Evolutionary conservation across 2,329 filamentous ascomycete genomes (phyloP), one percentile per base, ranked within the genome.

Genomic region (Alternaria atra): DNA sequence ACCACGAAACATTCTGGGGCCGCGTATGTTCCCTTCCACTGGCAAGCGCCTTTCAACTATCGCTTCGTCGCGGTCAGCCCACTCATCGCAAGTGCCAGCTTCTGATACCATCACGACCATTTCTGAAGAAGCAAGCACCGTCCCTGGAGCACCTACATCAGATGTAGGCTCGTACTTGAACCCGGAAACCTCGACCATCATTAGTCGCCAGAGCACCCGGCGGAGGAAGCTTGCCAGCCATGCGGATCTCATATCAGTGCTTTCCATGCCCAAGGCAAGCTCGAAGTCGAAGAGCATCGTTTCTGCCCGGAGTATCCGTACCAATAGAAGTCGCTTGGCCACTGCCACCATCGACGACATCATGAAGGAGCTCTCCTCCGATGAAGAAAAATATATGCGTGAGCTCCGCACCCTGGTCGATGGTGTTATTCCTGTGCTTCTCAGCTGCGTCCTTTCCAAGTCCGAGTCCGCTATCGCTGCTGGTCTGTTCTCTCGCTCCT

Each of bases 381-480:
- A 98, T 69, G 95, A 99, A 78, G 83, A 87, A 44, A 91, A 95
- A 68, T 99, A 98, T 74, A 90, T 91, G 79, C 87, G 94, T 55
- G 95, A 99, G 79, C 85, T 99, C 32, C 93, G 93, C 74, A 97
- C 95, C 0, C 81, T 99, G 32, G 94, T 98, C 7, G 94, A 97
- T 70, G 95, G 95, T 57, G 94, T 99, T 23, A 92, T 99, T 57
- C 95, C 95, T 0, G 94, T 98, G 2, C 85, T 99, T 2, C 82
- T 99, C 52, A 92, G 90, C 9, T 92, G 93, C 66, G 91, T 97
- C 8, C 85, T 97, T 12, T 91, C 89, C 9, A 89, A 91, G 61
- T 88, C 88, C 1, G 87, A 89, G 64, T 86, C 87, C 6, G 85
- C 86, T 13, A 84, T 88, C 48, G 86, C 87, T 3, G 86, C 87